phyloP scores from a whole-genome alignment of 2,329 filamentous ascomycete species.

The Alternaria burnsii region DNA sequence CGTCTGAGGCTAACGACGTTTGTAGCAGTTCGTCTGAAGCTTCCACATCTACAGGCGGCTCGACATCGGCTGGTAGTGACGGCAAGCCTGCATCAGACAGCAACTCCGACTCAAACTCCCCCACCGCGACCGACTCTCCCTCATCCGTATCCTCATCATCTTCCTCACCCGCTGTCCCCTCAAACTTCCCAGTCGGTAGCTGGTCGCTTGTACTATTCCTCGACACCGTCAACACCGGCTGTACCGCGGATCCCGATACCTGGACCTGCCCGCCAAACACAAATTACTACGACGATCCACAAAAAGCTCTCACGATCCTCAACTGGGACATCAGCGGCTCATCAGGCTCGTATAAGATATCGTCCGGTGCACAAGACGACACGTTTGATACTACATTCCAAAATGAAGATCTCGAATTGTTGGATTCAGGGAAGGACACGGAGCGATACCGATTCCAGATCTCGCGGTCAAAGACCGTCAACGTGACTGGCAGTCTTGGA shows the following conservation, averaged over 20 bases:
- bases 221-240: slow-evolving; percentile 61
- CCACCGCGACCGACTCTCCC: slow-evolving; percentile 16
- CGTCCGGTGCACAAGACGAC: slow-evolving; percentile 61
- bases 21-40: slow-evolving; percentile 2
- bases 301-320: slow-evolving; percentile 61
- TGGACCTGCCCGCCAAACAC: slow-evolving; percentile 70
- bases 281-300: slow-evolving; percentile 56
- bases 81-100: background rate
- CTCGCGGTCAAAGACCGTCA: slow-evolving; percentile 61
- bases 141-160: slow-evolving; percentile 27
- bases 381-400: slow-evolving; percentile 66
- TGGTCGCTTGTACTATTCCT: slow-evolving; percentile 69
- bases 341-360: slow-evolving; percentile 58
- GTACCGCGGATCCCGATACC: slow-evolving; percentile 65
- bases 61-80: background rate
- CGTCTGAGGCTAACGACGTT: slow-evolving; percentile 6
- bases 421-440: slow-evolving; percentile 57
- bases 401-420: slow-evolving; percentile 60
- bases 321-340: slow-evolving; percentile 67
- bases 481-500: slow-evolving; percentile 57
- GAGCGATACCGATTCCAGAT: slow-evolving; percentile 69
- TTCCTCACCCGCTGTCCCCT: slow-evolving; percentile 27
- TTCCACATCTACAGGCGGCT: slow-evolving; percentile 1
- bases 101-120: slow-evolving; percentile 7
- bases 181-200: slow-evolving; percentile 68